Percentiles rank a stretch among this genome's conserved stretches.
These are phyloP conservation scores for Pyrrhoderma noxium DNA, from an alignment of 1,284 basidiomycete species.

Conservation along the genomic window DNA sequence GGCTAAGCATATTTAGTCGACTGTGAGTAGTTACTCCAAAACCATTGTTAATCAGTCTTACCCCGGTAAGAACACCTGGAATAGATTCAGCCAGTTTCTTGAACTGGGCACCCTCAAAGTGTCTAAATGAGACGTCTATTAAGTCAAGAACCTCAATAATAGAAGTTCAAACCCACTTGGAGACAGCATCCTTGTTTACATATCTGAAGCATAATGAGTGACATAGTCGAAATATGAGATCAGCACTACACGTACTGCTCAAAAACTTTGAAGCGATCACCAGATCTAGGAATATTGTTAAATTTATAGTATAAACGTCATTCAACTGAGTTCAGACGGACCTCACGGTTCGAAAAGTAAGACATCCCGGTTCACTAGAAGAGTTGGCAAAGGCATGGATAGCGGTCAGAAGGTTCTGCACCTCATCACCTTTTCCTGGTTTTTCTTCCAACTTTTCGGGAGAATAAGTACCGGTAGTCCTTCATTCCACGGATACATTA, in stretches of 20 bases:
- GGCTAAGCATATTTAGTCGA: neutral
- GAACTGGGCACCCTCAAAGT: slow-evolving; percentile 15
- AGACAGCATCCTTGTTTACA: slow-evolving; percentile 8
- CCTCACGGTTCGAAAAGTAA: slow-evolving; percentile 7
- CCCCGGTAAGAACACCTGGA: slow-evolving; percentile 1
- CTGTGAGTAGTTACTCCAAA: too few species aligned
- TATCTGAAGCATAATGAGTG: slow-evolving; percentile 3
- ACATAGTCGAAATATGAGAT: neutral
- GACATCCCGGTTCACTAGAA: slow-evolving; percentile 13
- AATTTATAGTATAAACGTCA: too few species aligned
- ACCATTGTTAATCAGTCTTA: neutral
- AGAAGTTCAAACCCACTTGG: slow-evolving; percentile 11
- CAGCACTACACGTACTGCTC: slow-evolving; percentile 6
- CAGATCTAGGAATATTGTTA: neutral
- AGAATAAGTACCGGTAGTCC: neutral
- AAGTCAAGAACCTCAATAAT: too few species aligned
- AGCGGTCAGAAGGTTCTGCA: slow-evolving; percentile 8
- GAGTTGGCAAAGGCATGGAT: slow-evolving; percentile 17
- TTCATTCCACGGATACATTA: neutral
- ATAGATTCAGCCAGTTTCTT: slow-evolving; percentile 10
- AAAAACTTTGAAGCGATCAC: slow-evolving; percentile 13
- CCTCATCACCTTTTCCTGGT: slow-evolving; percentile 14
- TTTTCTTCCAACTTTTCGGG: slow-evolving; percentile 4
- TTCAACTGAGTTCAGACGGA: too few species aligned
- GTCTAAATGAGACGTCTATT: too few species aligned